Conservation (phyloP, 2,329 filamentous ascomycete genomes). For the Penicillium sp. region DNA sequence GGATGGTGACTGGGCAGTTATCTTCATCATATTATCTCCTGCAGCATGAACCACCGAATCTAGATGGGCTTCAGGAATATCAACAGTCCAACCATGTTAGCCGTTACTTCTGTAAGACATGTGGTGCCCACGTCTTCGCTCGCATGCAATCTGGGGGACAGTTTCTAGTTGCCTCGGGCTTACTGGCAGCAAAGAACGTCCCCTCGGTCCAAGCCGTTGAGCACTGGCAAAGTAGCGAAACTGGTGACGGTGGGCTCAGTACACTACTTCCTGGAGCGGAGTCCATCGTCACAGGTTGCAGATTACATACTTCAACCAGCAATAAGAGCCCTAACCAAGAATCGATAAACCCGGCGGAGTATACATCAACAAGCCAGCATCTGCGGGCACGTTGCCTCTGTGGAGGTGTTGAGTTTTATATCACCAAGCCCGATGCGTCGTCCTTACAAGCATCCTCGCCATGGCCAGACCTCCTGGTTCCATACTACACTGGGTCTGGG, state of each 20-base stretch:
- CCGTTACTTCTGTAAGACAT: constrained; percentile 52
- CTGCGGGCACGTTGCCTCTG: constrained; percentile 56
- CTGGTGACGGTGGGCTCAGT: constrained; percentile 31
- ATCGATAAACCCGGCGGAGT: constrained; percentile 1
- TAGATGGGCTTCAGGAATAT: constrained; percentile 44
- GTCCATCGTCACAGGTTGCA: constrained; percentile 19
- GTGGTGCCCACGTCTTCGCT: constrained; percentile 47
- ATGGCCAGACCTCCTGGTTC: constrained; percentile 55
- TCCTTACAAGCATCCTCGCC: constrained; percentile 48
- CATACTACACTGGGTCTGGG: constrained; percentile 42
- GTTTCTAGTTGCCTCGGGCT: constrained; percentile 37
- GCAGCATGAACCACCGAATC: constrained; percentile 32
- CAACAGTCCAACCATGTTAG: constrained; percentile 42
- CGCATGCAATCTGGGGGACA: constrained; percentile 23
- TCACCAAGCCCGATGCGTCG: constrained; percentile 54
- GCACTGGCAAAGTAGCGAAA: constrained; percentile 31
- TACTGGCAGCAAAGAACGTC: constrained; percentile 22
- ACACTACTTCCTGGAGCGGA: constrained; percentile 25
- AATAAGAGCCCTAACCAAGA: not conserved
- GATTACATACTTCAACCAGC: constrained; percentile 14
- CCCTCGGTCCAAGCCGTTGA: constrained; percentile 20
- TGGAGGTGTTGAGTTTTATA: constrained; percentile 53
- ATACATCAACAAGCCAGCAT: constrained; percentile 3
- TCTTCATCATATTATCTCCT: constrained; percentile 46
- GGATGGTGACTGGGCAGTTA: constrained; percentile 49